A percentile compares a stretch with the other conserved stretches of the same genome.
phyloP scores from a whole-genome alignment of 495 filamentous ascomycete species.

The Hypoxylon fragiforme region DNA sequence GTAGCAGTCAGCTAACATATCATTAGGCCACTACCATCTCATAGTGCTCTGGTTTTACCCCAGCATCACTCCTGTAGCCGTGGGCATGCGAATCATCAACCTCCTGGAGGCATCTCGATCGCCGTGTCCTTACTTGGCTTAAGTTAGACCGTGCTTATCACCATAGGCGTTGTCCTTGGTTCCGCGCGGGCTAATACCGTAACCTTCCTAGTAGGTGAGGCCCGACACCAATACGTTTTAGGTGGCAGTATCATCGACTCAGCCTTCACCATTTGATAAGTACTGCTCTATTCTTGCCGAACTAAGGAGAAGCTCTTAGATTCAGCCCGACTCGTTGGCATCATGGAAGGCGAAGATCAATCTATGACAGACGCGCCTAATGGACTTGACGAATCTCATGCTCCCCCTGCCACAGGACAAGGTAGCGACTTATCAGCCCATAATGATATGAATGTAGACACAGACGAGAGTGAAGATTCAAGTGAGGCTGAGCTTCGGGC shows the following conservation, averaged over 20 bases:
- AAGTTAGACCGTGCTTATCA: neutral
- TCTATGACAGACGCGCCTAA: constrained; percentile 44
- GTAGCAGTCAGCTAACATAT: constrained; percentile 20
- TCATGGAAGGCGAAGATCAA: constrained; percentile 48
- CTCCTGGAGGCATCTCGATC: constrained; percentile 8
- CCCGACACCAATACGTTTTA: too few relatives aligned
- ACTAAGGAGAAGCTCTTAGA: neutral
- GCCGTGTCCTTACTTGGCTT: neutral
- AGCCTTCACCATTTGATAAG: neutral
- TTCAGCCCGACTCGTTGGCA: constrained; percentile 4
- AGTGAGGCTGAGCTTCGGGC: constrained; percentile 12
- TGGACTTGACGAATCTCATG: constrained; percentile 36
- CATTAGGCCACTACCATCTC: neutral
- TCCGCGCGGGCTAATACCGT: neutral
- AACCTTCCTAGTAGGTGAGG: too few relatives aligned
- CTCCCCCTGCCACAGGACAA: constrained; percentile 3
- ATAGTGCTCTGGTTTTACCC: too few relatives aligned
- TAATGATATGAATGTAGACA: constrained; percentile 36
- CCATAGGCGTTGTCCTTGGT: neutral
- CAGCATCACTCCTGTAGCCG: too few relatives aligned
- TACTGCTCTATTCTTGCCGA: neutral
- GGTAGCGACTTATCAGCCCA: constrained; percentile 20
- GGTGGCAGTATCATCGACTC: neutral
- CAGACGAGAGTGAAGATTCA: constrained; percentile 35
- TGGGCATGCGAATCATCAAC: constrained; percentile 17